These are phyloP conservation scores for Candida chilensis DNA, from an alignment of 805 yeast genomes.

Conservation along the genomic window DNA sequence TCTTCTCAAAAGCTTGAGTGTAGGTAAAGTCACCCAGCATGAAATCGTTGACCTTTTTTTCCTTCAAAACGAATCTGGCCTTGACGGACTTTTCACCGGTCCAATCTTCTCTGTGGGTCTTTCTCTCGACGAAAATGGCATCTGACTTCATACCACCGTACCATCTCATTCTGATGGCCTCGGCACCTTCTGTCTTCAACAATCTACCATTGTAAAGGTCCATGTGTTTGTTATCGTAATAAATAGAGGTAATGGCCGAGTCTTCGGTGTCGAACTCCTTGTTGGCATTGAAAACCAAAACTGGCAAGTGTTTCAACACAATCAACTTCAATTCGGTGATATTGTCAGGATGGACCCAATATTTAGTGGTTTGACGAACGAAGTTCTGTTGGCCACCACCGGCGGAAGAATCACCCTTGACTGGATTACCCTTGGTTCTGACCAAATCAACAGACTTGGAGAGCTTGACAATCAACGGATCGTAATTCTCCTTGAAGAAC, in stretches of 20 bases:
- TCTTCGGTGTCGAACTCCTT: slow-evolving; percentile 95
- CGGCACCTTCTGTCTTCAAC: slow-evolving; percentile 97
- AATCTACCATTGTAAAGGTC: slow-evolving; percentile 92
- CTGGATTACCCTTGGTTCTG: slow-evolving; percentile 93
- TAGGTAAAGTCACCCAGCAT: slow-evolving; percentile 81
- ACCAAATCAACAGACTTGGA: slow-evolving; percentile 87
- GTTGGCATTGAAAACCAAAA: slow-evolving; percentile 90
- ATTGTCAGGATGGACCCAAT: slow-evolving; percentile 99
- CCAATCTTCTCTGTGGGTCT: slow-evolving; percentile 99
- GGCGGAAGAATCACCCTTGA: slow-evolving; percentile 92
- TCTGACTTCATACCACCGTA: slow-evolving; percentile 96
- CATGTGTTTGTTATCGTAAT: slow-evolving; percentile 83
- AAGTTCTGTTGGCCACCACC: slow-evolving; percentile 98
- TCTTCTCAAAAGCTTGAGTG: slow-evolving; percentile 82
- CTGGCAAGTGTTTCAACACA: slow-evolving; percentile 91
- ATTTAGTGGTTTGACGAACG: slow-evolving; percentile 96
- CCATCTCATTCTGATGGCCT: slow-evolving; percentile 97
- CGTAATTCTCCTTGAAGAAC: slow-evolving; percentile 92
- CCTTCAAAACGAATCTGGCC: slow-evolving; percentile 90
- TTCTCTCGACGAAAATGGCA: slow-evolving; percentile 90
- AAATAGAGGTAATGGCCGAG: slow-evolving; percentile 93
- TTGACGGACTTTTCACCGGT: slow-evolving; percentile 99
- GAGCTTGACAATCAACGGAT: slow-evolving; percentile 77
- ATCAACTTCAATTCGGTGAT: slow-evolving; percentile 92
- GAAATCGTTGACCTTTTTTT: slow-evolving; percentile 80